Percentiles rank a stretch among this genome's conserved stretches.
Evolutionary conservation across 1,284 basidiomycete species (phyloP).

Genomic region (Cerioporus squamosus): DNA sequence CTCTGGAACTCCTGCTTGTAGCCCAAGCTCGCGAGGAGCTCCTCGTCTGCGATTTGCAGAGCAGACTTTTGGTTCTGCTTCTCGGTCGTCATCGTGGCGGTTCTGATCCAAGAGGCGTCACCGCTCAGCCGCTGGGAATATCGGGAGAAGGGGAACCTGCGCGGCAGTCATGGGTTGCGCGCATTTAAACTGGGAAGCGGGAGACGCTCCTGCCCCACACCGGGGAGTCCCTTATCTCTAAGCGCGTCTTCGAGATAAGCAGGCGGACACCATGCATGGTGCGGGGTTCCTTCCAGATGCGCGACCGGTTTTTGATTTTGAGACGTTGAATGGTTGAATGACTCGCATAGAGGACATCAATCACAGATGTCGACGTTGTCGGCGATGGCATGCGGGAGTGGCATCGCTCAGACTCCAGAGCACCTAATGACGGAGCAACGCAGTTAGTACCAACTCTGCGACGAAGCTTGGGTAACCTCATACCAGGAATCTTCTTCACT

Average conservation of each 20-base stretch:
- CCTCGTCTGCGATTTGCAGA: slow-evolving; percentile 41
- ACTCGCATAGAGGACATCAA: too few relatives aligned
- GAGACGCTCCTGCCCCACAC: slow-evolving; percentile 15
- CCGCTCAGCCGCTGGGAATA: neutral
- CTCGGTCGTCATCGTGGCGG: slow-evolving; percentile 12
- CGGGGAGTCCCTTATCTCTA: slow-evolving; percentile 15
- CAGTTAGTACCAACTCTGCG: too few relatives aligned
- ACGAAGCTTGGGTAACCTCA: too few relatives aligned
- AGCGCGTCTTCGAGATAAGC: slow-evolving; percentile 17
- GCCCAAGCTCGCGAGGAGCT: slow-evolving; percentile 53
- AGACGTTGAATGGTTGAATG: too few relatives aligned
- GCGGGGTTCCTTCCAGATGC: too few relatives aligned
- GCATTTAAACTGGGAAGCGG: neutral
- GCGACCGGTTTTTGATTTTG: too few relatives aligned
- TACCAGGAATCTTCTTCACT: too few relatives aligned
- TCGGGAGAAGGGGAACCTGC: neutral
- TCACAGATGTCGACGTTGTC: too few relatives aligned
- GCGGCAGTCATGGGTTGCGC: slow-evolving; percentile 7
- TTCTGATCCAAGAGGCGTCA: neutral
- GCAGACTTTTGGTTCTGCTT: slow-evolving; percentile 19
- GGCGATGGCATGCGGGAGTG: too few relatives aligned
- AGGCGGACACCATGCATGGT: neutral
- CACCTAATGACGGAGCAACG: too few relatives aligned
- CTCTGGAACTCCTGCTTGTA: slow-evolving; percentile 77
- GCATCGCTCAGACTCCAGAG: too few relatives aligned